These are phyloP conservation scores for Leptographium lundbergii DNA, from an alignment of 2,329 filamentous ascomycete species.

Conservation along the genomic window DNA sequence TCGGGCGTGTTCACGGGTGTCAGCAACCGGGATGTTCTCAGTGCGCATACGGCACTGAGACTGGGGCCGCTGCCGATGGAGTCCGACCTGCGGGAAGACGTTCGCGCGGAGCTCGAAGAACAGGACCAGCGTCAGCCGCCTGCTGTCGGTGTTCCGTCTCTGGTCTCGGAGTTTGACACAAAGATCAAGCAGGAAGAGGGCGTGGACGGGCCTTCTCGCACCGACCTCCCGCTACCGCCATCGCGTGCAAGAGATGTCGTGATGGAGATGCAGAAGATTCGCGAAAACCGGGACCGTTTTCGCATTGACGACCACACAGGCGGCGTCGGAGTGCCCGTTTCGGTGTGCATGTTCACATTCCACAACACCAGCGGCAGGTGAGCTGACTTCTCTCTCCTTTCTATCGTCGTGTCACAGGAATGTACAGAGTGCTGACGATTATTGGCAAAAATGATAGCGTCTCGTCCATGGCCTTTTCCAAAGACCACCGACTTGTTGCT, in stretches of 20 bases:
- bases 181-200: constrained; percentile 83
- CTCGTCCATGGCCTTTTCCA: constrained; percentile 91
- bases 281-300: constrained; percentile 85
- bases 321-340: constrained; percentile 70
- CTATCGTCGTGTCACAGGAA: background rate
- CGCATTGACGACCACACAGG: constrained; percentile 75
- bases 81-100: constrained; percentile 65
- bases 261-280: constrained; percentile 87
- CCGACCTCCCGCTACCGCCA: constrained; percentile 74
- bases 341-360: constrained; percentile 95
- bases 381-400: constrained; percentile 18
- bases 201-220: constrained; percentile 65
- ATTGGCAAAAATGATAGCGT: constrained; percentile 38
- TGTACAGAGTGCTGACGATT: constrained; percentile 11
- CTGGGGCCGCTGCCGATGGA: constrained; percentile 81
- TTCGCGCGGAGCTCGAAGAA: constrained; percentile 76
- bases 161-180: constrained; percentile 79
- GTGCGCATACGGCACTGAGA: constrained; percentile 47
- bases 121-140: constrained; percentile 71
- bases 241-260: constrained; percentile 82
- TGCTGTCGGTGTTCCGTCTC: constrained; percentile 51
- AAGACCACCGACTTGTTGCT: constrained; percentile 76
- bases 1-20: constrained; percentile 50
- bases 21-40: constrained; percentile 46
- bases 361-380: constrained; percentile 91